Percentiles rank a stretch among this genome's conserved stretches.
Conservation (phyloP, 2,329 filamentous ascomycete genomes). For the Fusarium sp. region DNA sequence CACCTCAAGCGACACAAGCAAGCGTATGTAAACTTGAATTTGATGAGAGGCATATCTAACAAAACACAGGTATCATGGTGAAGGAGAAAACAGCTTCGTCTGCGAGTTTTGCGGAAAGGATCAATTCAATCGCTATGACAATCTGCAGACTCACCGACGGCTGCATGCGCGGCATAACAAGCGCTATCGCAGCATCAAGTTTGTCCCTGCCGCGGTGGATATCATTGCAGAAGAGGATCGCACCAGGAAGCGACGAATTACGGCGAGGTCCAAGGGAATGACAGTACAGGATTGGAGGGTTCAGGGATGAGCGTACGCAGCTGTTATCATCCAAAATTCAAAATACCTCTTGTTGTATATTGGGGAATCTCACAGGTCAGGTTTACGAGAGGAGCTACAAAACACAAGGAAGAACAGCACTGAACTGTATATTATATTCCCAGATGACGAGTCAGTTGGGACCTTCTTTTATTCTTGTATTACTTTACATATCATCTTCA, state of each 20-base stretch:
- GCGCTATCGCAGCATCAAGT: constrained; percentile 51
- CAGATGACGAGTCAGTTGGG: neutral
- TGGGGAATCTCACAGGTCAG: too few species aligned
- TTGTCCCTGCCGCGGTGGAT: constrained; percentile 49
- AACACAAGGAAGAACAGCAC: neutral
- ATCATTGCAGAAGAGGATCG: constrained; percentile 51
- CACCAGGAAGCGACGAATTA: constrained; percentile 48
- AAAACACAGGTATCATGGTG: constrained; percentile 45
- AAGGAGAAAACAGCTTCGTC: constrained; percentile 49
- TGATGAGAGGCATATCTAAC: too few species aligned
- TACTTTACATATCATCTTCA: too few species aligned
- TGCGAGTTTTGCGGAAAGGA: constrained; percentile 55
- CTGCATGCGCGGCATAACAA: constrained; percentile 50
- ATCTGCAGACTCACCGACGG: constrained; percentile 53
- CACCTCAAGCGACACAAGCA: constrained; percentile 64
- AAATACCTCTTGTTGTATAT: neutral
- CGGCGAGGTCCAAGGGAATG: constrained; percentile 42
- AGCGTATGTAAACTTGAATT: constrained; percentile 51
- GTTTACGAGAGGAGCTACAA: neutral
- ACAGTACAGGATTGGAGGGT: neutral
- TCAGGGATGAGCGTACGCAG: neutral
- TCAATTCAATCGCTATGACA: constrained; percentile 52
- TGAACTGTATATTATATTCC: neutral
- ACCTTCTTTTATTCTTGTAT: neutral
- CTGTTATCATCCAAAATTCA: rapidly evolving